phyloP scores from a whole-genome alignment of 116 monocot genomes.

The Cymodocea nodosa region DNA sequence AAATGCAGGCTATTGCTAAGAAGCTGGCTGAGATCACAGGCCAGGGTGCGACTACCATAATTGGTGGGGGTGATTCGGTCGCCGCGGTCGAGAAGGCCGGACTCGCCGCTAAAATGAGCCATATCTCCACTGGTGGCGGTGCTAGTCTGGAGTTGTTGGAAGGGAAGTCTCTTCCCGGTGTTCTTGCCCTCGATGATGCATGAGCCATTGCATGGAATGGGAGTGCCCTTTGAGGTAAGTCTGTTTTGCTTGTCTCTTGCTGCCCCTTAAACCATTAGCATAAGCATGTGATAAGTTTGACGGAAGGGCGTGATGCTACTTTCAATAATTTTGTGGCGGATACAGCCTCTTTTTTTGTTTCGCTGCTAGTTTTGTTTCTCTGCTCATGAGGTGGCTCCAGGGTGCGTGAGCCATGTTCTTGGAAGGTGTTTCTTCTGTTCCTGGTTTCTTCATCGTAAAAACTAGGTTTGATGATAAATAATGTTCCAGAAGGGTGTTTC shows the following conservation, averaged over 20 bases:
- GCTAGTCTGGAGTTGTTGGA: constrained; percentile 65
- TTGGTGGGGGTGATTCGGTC: constrained; percentile 71
- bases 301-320: too few species aligned
- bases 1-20: constrained; percentile 47
- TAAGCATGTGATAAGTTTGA: too few species aligned
- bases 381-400: too few species aligned
- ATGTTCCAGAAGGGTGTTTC: too few species aligned
- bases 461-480: too few species aligned
- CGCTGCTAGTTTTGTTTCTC: too few species aligned
- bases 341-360: too few species aligned
- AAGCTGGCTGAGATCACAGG: constrained; percentile 58
- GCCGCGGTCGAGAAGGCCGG: constrained; percentile 72
- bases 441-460: too few species aligned
- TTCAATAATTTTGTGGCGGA: too few species aligned
- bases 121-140: constrained; percentile 80
- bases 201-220: background rate
- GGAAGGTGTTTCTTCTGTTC: too few species aligned
- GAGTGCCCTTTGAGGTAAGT: background rate
- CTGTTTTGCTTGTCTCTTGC: background rate
- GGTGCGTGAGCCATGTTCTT: too few species aligned
- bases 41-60: constrained; percentile 60
- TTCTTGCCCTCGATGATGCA: constrained; percentile 62
- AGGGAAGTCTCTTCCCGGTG: constrained; percentile 70
- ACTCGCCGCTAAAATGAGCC: constrained; percentile 61
- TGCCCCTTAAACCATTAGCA: too few species aligned